These are phyloP conservation scores for Smittium culicis DNA, from an alignment of 371 early-diverging fungal species.

Conservation along the genomic window DNA sequence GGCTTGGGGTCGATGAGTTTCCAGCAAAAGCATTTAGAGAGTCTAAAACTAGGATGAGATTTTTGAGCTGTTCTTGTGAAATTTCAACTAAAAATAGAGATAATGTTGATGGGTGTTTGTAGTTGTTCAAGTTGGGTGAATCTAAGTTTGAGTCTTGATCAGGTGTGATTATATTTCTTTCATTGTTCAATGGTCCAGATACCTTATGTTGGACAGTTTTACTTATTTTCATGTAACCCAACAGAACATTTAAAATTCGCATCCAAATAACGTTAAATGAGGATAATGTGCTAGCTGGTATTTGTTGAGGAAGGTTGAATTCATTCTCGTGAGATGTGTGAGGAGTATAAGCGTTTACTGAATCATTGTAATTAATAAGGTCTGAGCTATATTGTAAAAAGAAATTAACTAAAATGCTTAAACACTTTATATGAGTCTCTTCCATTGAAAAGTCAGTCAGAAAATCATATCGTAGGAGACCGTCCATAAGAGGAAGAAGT, in stretches of 20 bases:
- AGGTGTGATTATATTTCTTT: not conserved
- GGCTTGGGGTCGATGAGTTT: not conserved
- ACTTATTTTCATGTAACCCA: slow-evolving; percentile 22
- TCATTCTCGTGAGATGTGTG: not conserved
- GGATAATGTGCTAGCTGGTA: slow-evolving; percentile 9
- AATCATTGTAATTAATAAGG: slow-evolving; percentile 10
- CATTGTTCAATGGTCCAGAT: not conserved
- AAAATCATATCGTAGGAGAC: slow-evolving; percentile 39
- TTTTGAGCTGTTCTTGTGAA: slow-evolving; percentile 31
- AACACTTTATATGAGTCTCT: slow-evolving; percentile 30
- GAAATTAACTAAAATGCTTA: slow-evolving; percentile 28
- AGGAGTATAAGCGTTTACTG: not conserved
- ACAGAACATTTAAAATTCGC: slow-evolving; percentile 20
- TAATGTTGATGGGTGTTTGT: slow-evolving; percentile 15
- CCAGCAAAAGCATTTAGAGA: slow-evolving; percentile 24
- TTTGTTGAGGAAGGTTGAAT: slow-evolving; percentile 2
- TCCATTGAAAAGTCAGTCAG: slow-evolving; percentile 31
- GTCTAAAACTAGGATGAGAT: slow-evolving; percentile 28
- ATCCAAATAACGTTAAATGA: slow-evolving; percentile 24
- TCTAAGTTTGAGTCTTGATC: not conserved
- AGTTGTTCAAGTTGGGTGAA: slow-evolving; percentile 6
- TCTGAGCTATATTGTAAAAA: slow-evolving; percentile 25
- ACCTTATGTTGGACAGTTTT: not conserved
- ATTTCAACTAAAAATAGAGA: slow-evolving; percentile 25
- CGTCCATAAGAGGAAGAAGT: slow-evolving; percentile 47